These are phyloP conservation scores for Fagopyrum esculentum DNA, from an alignment of 148 eudicot species.

Conservation along the genomic window DNA sequence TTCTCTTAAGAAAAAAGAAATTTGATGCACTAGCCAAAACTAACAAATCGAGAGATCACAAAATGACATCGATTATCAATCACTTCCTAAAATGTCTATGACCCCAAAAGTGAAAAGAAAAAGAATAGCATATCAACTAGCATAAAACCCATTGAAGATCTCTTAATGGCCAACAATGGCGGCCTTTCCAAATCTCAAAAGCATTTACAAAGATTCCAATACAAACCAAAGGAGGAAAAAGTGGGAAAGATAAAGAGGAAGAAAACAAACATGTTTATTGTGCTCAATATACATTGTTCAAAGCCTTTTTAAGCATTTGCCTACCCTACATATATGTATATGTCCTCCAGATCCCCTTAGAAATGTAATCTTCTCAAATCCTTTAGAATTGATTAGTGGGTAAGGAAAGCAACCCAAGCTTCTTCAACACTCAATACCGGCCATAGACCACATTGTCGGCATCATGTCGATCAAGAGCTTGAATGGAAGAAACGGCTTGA, in stretches of 20 bases:
- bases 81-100: too few relatives aligned
- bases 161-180: not conserved
- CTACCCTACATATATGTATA: not conserved
- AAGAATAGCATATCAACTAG: not conserved
- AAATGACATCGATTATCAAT: too few relatives aligned
- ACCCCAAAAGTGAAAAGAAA: not conserved
- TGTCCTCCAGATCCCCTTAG: not conserved
- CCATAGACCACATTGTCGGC: not conserved
- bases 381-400: not conserved
- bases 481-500: not conserved
- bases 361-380: not conserved
- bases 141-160: not conserved
- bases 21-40: too few relatives aligned
- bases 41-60: too few relatives aligned
- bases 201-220: not conserved
- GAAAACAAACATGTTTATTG: not conserved
- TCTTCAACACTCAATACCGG: not conserved
- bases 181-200: not conserved
- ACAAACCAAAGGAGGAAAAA: not conserved
- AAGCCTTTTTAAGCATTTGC: not conserved
- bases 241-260: not conserved
- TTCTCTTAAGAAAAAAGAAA: too few relatives aligned
- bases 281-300: not conserved
- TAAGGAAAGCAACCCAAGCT: conserved; percentile 1
- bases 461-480: not conserved